These are phyloP conservation scores for Lactuca saligna DNA, from an alignment of 129 eudicot species.

Conservation along the genomic window DNA sequence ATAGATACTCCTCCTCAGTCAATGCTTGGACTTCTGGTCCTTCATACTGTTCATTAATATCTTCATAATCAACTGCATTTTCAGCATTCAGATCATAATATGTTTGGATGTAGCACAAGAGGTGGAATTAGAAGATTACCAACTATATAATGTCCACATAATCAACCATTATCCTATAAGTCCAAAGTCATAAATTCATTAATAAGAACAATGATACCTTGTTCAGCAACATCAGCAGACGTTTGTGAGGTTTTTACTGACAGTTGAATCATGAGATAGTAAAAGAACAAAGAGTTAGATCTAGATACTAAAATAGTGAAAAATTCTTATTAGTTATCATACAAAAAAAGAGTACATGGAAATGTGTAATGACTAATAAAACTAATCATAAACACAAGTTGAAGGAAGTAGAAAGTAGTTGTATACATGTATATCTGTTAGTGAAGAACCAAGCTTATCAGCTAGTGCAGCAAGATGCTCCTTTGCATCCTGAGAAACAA, in stretches of 20 bases:
- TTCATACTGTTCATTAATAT: constrained; percentile 23
- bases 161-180: neutral
- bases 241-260: constrained; percentile 56
- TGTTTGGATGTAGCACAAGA: constrained; percentile 24
- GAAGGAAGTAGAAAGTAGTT: constrained; percentile 18
- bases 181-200: too few relatives aligned
- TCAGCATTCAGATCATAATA: constrained; percentile 92
- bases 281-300: too few relatives aligned
- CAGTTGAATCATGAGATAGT: constrained; percentile 20
- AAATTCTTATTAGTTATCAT: neutral
- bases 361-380: too few relatives aligned
- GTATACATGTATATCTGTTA: constrained; percentile 77
- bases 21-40: constrained; percentile 18
- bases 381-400: constrained; percentile 4
- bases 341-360: constrained; percentile 9
- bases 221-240: constrained; percentile 71
- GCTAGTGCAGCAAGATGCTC: constrained; percentile 94
- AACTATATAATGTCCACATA: neutral
- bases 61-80: constrained; percentile 96
- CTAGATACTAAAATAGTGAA: neutral
- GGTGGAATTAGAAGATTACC: neutral
- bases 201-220: constrained; percentile 50
- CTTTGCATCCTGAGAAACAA: constrained; percentile 81
- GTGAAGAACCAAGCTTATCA: constrained; percentile 86
- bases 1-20: constrained; percentile 83